These are phyloP conservation scores for Phytopythium mirpurense DNA, from an alignment of 352 stramenopile genomes.

Conservation along the genomic window DNA sequence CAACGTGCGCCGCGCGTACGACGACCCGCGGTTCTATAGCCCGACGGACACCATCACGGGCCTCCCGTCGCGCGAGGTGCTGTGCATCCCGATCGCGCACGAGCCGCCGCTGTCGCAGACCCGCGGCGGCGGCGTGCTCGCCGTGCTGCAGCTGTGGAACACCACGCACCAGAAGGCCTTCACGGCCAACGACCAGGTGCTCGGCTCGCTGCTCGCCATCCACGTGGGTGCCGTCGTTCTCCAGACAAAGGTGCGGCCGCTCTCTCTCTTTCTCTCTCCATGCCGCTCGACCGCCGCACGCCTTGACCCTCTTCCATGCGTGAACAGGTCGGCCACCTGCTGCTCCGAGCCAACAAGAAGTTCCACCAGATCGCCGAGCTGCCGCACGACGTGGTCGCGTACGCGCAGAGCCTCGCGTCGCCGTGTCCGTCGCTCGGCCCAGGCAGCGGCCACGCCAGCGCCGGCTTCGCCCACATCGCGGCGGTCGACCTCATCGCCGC, in stretches of 20 bases:
- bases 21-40: conserved; percentile 74
- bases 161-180: conserved; percentile 68
- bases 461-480: background rate
- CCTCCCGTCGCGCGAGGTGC: conserved; percentile 47
- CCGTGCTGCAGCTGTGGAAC: conserved; percentile 68
- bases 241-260: conserved; percentile 26
- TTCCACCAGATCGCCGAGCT: conserved; percentile 51
- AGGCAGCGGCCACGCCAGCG: background rate
- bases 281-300: no score
- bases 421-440: background rate
- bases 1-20: conserved; percentile 60
- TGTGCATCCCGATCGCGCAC: conserved; percentile 63
- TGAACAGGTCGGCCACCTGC: conserved; percentile 23
- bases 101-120: conserved; percentile 35
- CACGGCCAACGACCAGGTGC: conserved; percentile 67
- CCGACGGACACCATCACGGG: conserved; percentile 64
- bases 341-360: conserved; percentile 58
- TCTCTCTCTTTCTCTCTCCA: background rate
- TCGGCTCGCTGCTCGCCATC: conserved; percentile 47
- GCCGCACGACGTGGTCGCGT: conserved; percentile 32
- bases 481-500: conserved; percentile 42
- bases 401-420: conserved; percentile 9
- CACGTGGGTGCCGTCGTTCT: conserved; percentile 55
- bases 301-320: no score
- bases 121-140: conserved; percentile 35